Percentiles rank a stretch among this genome's conserved stretches.
Evolutionary conservation across 83 land plant species (phyloP).

Genomic region (Picea abies): DNA sequence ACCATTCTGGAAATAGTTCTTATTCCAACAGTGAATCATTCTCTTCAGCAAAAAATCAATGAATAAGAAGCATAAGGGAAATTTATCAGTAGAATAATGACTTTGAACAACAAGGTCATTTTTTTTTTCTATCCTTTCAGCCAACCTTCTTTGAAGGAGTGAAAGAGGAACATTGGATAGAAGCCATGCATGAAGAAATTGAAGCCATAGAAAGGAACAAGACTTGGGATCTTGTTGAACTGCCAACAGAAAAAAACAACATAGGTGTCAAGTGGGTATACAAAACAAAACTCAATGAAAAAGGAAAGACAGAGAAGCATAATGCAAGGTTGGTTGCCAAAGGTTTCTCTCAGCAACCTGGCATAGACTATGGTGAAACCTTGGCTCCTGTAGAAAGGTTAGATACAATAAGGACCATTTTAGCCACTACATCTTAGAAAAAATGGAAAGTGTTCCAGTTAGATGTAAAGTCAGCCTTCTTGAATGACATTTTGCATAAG

Average conservation of each 20-base stretch:
- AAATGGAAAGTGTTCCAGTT: neutral
- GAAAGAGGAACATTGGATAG: neutral
- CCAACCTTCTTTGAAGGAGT: neutral
- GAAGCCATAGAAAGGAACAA: neutral
- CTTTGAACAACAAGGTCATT: neutral
- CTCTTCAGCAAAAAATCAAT: neutral
- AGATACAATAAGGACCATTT: neutral
- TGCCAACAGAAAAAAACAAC: neutral
- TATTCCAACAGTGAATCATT: neutral
- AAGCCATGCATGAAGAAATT: neutral
- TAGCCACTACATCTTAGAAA: neutral
- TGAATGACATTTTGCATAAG: too few relatives aligned
- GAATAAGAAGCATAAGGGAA: neutral
- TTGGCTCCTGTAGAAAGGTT: neutral
- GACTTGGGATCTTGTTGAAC: neutral
- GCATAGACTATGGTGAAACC: neutral
- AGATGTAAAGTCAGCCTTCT: constrained; percentile 10
- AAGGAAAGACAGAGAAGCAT: neutral
- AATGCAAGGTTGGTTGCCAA: neutral
- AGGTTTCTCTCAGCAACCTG: neutral
- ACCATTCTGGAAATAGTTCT: neutral
- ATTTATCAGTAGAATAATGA: neutral
- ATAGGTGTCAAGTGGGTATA: neutral
- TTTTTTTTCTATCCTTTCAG: neutral
- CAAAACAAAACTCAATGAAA: neutral